These are phyloP conservation scores for Suillus sp. DNA, from an alignment of 768 basidiomycete species.

Conservation along the genomic window DNA sequence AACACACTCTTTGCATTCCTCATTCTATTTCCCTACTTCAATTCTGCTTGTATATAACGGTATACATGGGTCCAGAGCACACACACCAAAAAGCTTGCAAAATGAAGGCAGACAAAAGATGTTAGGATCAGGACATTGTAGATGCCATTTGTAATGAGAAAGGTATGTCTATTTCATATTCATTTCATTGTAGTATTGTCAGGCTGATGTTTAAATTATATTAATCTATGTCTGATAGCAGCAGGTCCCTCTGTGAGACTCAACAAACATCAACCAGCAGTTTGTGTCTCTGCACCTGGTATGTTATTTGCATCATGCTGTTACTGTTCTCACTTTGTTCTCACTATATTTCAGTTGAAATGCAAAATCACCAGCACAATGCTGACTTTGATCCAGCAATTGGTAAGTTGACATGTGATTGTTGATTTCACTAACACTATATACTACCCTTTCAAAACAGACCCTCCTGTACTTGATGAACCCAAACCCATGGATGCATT, in stretches of 20 bases:
- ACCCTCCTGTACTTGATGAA: neutral
- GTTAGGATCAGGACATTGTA: neutral
- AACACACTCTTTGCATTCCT: conserved; percentile 1
- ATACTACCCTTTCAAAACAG: neutral
- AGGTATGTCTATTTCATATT: neutral
- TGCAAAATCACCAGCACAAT: neutral
- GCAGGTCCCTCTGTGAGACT: neutral
- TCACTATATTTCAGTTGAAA: neutral
- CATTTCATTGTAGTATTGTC: neutral
- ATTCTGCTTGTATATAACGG: neutral
- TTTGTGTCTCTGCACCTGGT: neutral
- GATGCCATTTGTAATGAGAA: neutral
- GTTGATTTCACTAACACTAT: neutral
- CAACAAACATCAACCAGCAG: neutral
- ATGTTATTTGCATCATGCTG: too few relatives aligned
- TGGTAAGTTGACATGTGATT: neutral
- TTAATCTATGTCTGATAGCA: neutral
- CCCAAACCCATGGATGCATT: too few relatives aligned
- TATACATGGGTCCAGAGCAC: conserved; percentile 2
- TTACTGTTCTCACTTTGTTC: neutral
- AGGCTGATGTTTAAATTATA: conserved; percentile 2
- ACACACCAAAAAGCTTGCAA: neutral
- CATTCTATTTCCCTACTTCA: neutral
- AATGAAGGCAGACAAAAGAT: neutral
- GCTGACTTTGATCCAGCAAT: neutral